Base-by-base conservation (phyloP, 495 filamentous ascomycete species). In the Staphylotrichum longicolle region DNA sequence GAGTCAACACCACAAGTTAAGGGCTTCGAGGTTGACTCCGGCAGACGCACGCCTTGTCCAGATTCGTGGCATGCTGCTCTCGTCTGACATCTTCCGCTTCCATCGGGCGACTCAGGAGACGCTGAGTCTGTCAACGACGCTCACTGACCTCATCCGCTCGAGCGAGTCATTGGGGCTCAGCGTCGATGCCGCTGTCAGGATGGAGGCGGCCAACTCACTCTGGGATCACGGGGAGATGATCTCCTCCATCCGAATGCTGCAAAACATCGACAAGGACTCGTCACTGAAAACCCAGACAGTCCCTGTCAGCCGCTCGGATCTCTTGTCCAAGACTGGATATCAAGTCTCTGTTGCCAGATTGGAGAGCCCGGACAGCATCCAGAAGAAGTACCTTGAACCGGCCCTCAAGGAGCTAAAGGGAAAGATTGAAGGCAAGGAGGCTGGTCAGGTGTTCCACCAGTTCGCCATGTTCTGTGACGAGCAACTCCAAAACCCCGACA, bases 391-490 rank as follows among this genome's bases (percentile, higher is more conserved):
- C 63, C 80, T 99, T 7, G 82, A 85, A 35, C 86, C 88, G 6
- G 92, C 94, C 3, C 86, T 97, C 42, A 87, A 86, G 66, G 88
- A 93, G 64, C 75, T 99, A 35, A 85, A 81, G 68, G 86, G 84
- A n/a, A 82, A 81, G 54, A 81, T 71, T 2, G 82, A 87, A 44
- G 87, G 90, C 8, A 80, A 85, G 63, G 87, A 90, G 56, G 90
- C 93, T 7, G 91, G 93, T 6, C 82, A 89, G 66, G 95, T 97
- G 8, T 97, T 89, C 66, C 91, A 97, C 70, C 89, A 94, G 63
- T 98, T 96, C 72, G 94, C 94, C 56, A 84, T 85, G 56, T 99
- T 97, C 67, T 99, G 94, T 70, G 93, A 99, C 70, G 86, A 88
- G 64, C 94, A 98, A 69, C 78, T 98, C 11, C 86, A 95, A 61